Percentiles rank a stretch among this genome's conserved stretches.
Evolutionary conservation across 345 rosid genomes (phyloP).

Genomic region (Salix exigua): DNA sequence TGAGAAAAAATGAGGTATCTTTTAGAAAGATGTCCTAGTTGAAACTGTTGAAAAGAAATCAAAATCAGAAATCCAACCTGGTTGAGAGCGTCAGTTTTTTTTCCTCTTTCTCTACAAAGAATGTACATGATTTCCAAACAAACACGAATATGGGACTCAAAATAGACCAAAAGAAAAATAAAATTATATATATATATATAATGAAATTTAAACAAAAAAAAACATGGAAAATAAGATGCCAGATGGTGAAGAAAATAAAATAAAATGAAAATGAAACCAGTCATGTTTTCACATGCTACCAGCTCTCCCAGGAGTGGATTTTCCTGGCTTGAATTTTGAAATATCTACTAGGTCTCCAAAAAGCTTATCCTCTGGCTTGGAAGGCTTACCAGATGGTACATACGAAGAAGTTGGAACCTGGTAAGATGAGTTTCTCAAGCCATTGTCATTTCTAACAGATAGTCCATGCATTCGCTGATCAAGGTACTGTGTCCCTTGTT

Average conservation of each 20-base stretch:
- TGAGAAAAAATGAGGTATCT: background rate
- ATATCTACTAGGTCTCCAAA: conserved; percentile 97
- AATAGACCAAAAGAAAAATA: conserved; percentile 3
- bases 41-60: background rate
- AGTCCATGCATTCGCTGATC: conserved; percentile 70
- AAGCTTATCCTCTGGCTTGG: conserved; percentile 56
- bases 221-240: background rate
- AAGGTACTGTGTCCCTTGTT: conserved; percentile 55
- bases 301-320: conserved; percentile 60
- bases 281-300: conserved; percentile 66
- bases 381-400: conserved; percentile 49
- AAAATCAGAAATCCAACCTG: conserved; percentile 12
- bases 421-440: conserved; percentile 37
- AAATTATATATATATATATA: conserved; percentile 26
- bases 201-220: background rate
- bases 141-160: conserved; percentile 22
- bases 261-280: background rate
- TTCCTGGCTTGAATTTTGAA: conserved; percentile 71
- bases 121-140: conserved; percentile 49
- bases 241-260: conserved; percentile 9
- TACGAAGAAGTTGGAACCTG: conserved; percentile 56
- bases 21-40: background rate
- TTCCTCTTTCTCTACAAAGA: conserved; percentile 40
- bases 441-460: conserved; percentile 20
- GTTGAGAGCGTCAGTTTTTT: background rate